Evolutionary conservation across 1,139 yeast genomes (phyloP).

Genomic region (Debaryomyces psychrophilus): DNA sequence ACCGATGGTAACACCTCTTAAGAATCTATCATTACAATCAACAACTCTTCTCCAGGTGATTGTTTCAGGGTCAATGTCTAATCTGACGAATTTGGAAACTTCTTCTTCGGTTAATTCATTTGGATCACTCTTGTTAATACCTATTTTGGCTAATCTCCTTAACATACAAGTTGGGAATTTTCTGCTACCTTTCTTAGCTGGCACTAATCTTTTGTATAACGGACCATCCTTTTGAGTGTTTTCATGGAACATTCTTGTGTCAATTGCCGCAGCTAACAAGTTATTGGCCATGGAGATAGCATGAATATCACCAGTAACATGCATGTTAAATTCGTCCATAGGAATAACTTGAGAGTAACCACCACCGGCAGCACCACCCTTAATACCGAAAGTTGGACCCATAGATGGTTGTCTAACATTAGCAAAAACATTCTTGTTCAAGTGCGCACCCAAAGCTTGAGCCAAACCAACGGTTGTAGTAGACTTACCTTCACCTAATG

Average conservation of each 20-base stretch:
- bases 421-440: slow-evolving; percentile 86
- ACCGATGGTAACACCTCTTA: slow-evolving; percentile 90
- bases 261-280: slow-evolving; percentile 95
- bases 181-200: slow-evolving; percentile 81
- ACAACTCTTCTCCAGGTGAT: slow-evolving; percentile 97
- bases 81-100: slow-evolving; percentile 71
- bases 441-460: slow-evolving; percentile 93
- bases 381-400: slow-evolving; percentile 99
- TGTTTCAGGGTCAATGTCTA: slow-evolving; percentile 91
- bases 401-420: slow-evolving; percentile 97
- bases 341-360: slow-evolving; percentile 98
- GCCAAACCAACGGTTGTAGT: slow-evolving; percentile 97
- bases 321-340: slow-evolving; percentile 99
- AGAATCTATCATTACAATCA: slow-evolving; percentile 91
- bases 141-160: slow-evolving; percentile 76
- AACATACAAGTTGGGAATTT: slow-evolving; percentile 78
- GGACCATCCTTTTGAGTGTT: slow-evolving; percentile 88
- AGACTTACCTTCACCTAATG: slow-evolving; percentile 97
- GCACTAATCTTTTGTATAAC: slow-evolving; percentile 84
- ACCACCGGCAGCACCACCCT: slow-evolving; percentile 99
- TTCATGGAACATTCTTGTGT: slow-evolving; percentile 97
- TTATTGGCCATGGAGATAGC: slow-evolving; percentile 97
- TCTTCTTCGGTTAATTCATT: slow-evolving; percentile 82
- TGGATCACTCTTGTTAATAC: slow-evolving; percentile 80
- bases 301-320: slow-evolving; percentile 96